Base-by-base conservation (phyloP, 192 early-diverging fungal genomes). In the Coemansia sp. region DNA sequence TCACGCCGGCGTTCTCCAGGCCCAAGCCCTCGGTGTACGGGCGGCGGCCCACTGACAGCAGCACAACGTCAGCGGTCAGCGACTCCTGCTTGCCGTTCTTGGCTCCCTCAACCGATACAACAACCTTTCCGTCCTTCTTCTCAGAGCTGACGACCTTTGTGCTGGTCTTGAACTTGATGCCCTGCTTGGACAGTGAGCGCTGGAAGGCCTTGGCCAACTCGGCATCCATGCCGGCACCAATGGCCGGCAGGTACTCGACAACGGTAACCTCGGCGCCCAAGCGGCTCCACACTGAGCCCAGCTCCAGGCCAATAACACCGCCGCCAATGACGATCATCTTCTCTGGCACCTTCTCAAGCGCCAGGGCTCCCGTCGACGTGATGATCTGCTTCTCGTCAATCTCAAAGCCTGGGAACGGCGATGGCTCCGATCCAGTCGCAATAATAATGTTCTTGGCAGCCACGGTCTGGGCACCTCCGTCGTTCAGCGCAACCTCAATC, bases 321-420 rank as follows among this genome's bases (percentile, higher is more conserved):
- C 92, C 97, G 66, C 97, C 97, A 74, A 98, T 97, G 59, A 98
- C 95, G 54, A 96, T 87, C 93, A 98, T 92, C 85, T 95, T 96
- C 85, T 97, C 90, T 45, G 97, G 97, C 25, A 98, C 92, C 74
- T 94, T 87, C 69, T 91, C 85, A 67, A 98, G 86, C 26, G 92
- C 89, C 66, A 98, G 87, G 12, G 97, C 97, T 61, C 97, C 97
- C 16, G 97, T 98, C n/a, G 97, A 98, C 48, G 92, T 93, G 47
- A 98, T 90, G 65, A 98, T 96, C 74, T 89, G 87, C 85, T 94
- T 89, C 84, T 97, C 95, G 72, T 98, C 96, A 69, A 98, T 82
- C 62, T 91, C 92, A 71, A 98, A 91, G 29, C 94, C 94, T 16
- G 94, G 93, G 86, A 98, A 93, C 41, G 89, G 90, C 10, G 93